Percentiles rank a stretch among this genome's conserved stretches.
Evolutionary conservation across 2,329 filamentous ascomycete species (phyloP).

Genomic region (Botryotinia calthae): DNA sequence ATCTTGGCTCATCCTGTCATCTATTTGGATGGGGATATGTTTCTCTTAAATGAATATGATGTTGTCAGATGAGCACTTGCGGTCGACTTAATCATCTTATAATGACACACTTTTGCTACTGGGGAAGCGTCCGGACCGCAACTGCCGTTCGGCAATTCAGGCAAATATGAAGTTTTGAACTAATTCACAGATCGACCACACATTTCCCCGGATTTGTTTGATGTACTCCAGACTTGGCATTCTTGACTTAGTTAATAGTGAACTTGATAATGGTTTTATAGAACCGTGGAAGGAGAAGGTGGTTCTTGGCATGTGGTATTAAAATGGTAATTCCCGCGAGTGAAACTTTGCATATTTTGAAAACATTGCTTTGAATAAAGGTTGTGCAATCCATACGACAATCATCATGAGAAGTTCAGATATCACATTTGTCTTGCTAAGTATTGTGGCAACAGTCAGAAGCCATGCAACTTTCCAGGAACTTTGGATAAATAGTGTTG

Average conservation of each 20-base stretch:
- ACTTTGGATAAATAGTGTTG: constrained; percentile 49
- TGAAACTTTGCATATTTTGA: background rate
- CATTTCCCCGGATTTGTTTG: constrained; percentile 1
- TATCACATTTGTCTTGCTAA: background rate
- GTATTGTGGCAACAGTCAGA: background rate
- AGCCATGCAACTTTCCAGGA: constrained; percentile 43
- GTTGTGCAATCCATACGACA: background rate
- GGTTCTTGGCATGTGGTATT: background rate
- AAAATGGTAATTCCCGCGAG: background rate
- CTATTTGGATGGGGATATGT: background rate
- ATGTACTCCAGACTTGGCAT: background rate
- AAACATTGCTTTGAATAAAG: background rate
- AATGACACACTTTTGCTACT: background rate
- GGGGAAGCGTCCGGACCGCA: background rate
- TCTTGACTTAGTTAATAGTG: background rate
- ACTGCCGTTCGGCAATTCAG: constrained; percentile 16
- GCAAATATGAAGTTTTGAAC: constrained; percentile 8
- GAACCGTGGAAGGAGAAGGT: background rate
- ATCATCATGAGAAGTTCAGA: background rate
- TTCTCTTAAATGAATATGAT: background rate
- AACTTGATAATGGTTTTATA: background rate
- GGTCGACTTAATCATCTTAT: background rate
- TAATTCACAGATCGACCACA: background rate
- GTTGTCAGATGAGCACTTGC: constrained; percentile 7
- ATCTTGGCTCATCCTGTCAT: background rate